Percentiles rank a stretch among this genome's conserved stretches.
Conservation (phyloP, 345 rosid species). For the Murraya koenigii region DNA sequence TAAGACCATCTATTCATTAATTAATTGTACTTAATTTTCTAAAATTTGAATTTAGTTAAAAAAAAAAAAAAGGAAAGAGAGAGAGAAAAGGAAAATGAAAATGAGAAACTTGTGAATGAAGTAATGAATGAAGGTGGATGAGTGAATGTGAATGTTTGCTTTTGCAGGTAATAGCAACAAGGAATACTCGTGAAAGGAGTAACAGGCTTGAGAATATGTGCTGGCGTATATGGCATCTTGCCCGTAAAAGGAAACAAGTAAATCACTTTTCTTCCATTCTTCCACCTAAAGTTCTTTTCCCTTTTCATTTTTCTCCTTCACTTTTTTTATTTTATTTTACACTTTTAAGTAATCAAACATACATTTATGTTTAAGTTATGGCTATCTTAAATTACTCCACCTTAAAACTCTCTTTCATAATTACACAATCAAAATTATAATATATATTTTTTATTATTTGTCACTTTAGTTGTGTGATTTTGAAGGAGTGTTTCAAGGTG, state of each 20-base stretch:
- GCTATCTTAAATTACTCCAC: too few species aligned
- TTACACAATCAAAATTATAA: too few species aligned
- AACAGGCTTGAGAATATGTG: constrained; percentile 92
- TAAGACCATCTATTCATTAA: too few species aligned
- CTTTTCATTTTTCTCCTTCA: neutral
- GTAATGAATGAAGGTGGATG: neutral
- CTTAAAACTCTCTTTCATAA: too few species aligned
- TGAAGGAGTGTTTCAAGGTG: too few species aligned
- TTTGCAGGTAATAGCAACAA: constrained; percentile 83
- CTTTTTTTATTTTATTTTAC: too few species aligned
- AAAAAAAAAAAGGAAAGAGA: neutral
- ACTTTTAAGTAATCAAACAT: too few species aligned
- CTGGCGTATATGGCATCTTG: constrained; percentile 98
- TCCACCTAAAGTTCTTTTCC: neutral
- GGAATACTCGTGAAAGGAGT: constrained; percentile 84
- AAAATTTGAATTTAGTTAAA: neutral
- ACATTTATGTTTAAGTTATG: too few species aligned
- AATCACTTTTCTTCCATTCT: neutral
- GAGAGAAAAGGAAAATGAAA: too few species aligned
- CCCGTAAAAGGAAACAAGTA: constrained; percentile 87
- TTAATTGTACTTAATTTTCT: too few species aligned
- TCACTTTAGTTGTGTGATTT: too few species aligned
- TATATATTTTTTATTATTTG: too few species aligned
- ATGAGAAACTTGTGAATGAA: constrained; percentile 18
- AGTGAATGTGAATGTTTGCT: constrained; percentile 20